Percentiles rank a stretch among this genome's conserved stretches.
Evolutionary conservation across 176 grass and related monocot species (phyloP).

Genomic region (Zizania latifolia): DNA sequence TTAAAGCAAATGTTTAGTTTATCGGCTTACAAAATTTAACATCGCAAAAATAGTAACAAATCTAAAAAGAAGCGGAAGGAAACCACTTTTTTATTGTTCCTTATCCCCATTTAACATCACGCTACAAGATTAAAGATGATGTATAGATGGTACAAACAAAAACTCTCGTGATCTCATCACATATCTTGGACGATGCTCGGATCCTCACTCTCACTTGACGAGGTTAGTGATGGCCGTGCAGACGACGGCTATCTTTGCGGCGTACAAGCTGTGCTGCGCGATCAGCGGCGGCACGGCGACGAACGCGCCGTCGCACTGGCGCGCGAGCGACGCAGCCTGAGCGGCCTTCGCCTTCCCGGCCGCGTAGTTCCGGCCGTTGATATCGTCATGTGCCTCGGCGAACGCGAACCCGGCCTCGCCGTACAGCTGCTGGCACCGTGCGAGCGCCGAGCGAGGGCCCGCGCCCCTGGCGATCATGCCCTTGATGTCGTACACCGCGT

Average conservation of each 20-base stretch:
- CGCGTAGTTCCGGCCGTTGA: conserved; percentile 27
- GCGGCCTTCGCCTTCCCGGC: conserved; percentile 12
- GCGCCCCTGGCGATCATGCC: background rate
- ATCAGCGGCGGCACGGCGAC: conserved; percentile 20
- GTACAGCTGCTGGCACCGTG: conserved; percentile 24
- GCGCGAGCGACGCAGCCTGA: conserved; percentile 21
- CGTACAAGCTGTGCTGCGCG: conserved; percentile 3
- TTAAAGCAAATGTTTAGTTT: too few species aligned
- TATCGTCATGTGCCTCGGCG: conserved; percentile 31
- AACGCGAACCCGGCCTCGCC: conserved; percentile 16
- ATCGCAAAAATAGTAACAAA: too few species aligned
- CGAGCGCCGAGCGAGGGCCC: conserved; percentile 18
- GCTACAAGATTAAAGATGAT: background rate
- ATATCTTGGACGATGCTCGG: background rate
- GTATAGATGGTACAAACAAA: background rate
- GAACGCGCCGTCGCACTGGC: conserved; percentile 31
- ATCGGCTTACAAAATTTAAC: too few species aligned
- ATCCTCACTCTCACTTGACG: conserved; percentile 35
- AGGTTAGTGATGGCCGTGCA: conserved; percentile 40
- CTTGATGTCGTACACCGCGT: conserved; percentile 8
- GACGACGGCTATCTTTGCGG: conserved; percentile 10
- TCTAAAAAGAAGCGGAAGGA: too few species aligned
- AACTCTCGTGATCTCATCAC: background rate
- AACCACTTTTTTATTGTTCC: too few species aligned
- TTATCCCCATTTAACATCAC: too few species aligned